Evolutionary conservation across 177 flowering plant genomes (phyloP), one percentile per base, ranked within the genome.

Genomic region (Vitis hybrid): DNA sequence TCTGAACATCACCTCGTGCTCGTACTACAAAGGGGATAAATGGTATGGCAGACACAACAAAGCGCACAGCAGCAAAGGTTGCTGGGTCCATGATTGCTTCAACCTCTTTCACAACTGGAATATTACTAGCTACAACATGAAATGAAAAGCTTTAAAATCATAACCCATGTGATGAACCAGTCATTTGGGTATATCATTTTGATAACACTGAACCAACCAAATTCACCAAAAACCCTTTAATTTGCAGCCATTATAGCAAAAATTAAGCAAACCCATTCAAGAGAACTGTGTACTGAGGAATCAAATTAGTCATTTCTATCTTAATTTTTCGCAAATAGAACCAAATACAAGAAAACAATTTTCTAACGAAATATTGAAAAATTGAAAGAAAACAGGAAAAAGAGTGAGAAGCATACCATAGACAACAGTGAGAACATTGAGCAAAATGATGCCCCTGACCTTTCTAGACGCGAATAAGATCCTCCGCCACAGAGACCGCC

Each of bases 31-130:
- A 89, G 33, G 95, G 95, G 53, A 91, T 48, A 74, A 93, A 93
- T 53, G 93, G 91, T 62, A 91, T 78, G 18, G 98, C 91, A 55
- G 91, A 70, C 59, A 86, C 60, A 70, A 73, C 73, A 75, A 91
- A 91, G 65, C 95, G 82, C 66, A 90, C 89, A 67, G 78, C 87
- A 3, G 86, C 85, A 79, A 93, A 93, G 59, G 85, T 77, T 20
- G 89, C 85, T n/a, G 95, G 97, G 62, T 93, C 91, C 80, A 77
- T 71, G 20, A 86, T 73, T 22, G 87, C 89, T 83, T 90, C 91
- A 70, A 89, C 91, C 78, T 86, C 97, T 76, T 93, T 93, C 53
- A 93, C 55, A 11, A 91, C 87, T 13, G 95, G 90, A 75, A 93
- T 89, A 68, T 87, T 75, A 74, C 95, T 91, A 14, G 98, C 98